Conservation (phyloP, 495 filamentous ascomycete genomes). For the Penicillium fimorum region DNA sequence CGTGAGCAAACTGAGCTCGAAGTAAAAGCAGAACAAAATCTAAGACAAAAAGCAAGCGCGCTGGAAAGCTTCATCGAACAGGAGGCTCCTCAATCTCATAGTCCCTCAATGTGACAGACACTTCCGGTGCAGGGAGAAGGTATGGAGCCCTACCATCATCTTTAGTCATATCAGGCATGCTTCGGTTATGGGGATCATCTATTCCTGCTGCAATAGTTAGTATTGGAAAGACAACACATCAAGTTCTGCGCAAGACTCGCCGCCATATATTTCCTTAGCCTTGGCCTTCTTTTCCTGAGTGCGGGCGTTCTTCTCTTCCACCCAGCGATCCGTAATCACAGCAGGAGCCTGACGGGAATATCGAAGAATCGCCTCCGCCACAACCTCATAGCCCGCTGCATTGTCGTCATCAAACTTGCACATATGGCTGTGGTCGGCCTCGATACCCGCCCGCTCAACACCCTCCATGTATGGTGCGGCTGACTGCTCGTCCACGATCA, state of each 20-base stretch:
- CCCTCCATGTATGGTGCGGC: constrained; percentile 73
- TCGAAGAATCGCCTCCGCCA: constrained; percentile 68
- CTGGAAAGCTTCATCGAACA: constrained; percentile 14
- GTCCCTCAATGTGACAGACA: constrained; percentile 33
- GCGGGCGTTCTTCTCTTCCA: constrained; percentile 57
- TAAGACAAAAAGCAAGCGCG: background rate
- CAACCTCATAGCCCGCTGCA: constrained; percentile 70
- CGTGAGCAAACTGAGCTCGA: background rate
- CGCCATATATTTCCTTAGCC: constrained; percentile 39
- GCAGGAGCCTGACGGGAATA: constrained; percentile 62
- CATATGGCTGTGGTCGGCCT: constrained; percentile 83
- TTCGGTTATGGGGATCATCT: constrained; percentile 23
- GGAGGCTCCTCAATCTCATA: constrained; percentile 45
- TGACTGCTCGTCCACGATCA: constrained; percentile 73
- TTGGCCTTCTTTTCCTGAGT: constrained; percentile 38
- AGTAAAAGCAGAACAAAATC: constrained; percentile 1
- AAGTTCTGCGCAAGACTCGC: constrained; percentile 19
- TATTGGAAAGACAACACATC: background rate
- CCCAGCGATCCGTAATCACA: constrained; percentile 61
- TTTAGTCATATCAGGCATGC: constrained; percentile 27
- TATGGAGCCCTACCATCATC: constrained; percentile 33
- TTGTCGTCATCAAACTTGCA: constrained; percentile 76
- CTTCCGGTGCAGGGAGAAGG: constrained; percentile 29
- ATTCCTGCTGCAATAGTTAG: constrained; percentile 20
- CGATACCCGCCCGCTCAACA: constrained; percentile 73